Evolutionary conservation across 2,329 filamentous ascomycete species (phyloP).

Genomic region (Boeremia lycopersici): DNA sequence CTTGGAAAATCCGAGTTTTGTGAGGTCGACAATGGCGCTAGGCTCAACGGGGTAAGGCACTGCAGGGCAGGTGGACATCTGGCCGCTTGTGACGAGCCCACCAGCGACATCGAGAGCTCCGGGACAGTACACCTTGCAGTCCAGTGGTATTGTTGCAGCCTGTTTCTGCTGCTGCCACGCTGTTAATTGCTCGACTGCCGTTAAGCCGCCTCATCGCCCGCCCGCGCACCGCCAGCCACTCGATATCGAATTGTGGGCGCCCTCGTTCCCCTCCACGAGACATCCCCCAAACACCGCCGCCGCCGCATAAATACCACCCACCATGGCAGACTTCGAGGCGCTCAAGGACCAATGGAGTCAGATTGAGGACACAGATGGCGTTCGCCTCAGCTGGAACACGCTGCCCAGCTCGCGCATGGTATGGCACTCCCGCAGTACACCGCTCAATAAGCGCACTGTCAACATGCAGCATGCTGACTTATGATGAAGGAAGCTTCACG

Average conservation of each 20-base stretch:
- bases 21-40: slow-evolving; percentile 30
- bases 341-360: slow-evolving; percentile 97
- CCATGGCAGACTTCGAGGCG: slow-evolving; percentile 84
- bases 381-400: slow-evolving; percentile 97
- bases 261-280: slow-evolving; percentile 37
- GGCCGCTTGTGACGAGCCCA: slow-evolving; percentile 31
- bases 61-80: slow-evolving; percentile 33
- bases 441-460: slow-evolving; percentile 12
- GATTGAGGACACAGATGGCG: slow-evolving; percentile 93
- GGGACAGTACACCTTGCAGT: slow-evolving; percentile 33
- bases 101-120: slow-evolving; percentile 22
- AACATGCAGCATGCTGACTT: slow-evolving; percentile 33
- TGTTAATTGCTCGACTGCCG: slow-evolving; percentile 18
- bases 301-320: slow-evolving; percentile 33
- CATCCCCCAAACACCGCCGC: slow-evolving; percentile 19
- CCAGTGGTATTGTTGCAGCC: slow-evolving; percentile 31
- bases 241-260: slow-evolving; percentile 41
- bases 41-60: slow-evolving; percentile 26
- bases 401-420: slow-evolving; percentile 97
- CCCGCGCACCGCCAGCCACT: slow-evolving; percentile 29
- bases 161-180: slow-evolving; percentile 20
- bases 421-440: slow-evolving; percentile 17
- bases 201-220: slow-evolving; percentile 4
- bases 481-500: slow-evolving; percentile 80
- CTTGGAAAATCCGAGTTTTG: slow-evolving; percentile 43